Percentiles rank a stretch among this genome's conserved stretches.
Evolutionary conservation across 345 rosid genomes (phyloP).

Genomic region (Sonneratia alba): DNA sequence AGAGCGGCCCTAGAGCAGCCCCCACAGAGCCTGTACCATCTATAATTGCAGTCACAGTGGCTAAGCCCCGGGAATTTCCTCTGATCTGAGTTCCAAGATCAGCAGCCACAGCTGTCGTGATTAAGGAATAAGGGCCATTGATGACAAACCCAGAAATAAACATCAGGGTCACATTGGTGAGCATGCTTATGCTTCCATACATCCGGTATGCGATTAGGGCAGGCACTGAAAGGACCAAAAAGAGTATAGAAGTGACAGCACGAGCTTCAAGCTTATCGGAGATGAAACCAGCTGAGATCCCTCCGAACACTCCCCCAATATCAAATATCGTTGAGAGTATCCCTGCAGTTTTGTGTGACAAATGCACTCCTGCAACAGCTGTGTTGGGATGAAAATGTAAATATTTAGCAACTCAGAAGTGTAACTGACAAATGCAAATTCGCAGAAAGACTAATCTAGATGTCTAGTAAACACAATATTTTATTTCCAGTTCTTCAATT

Average conservation of each 20-base stretch:
- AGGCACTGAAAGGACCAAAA: constrained; percentile 68
- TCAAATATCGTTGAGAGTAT: constrained; percentile 76
- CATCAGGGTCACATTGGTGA: constrained; percentile 55
- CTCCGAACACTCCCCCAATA: constrained; percentile 79
- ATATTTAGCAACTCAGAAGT: constrained; percentile 1
- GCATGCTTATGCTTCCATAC: constrained; percentile 57
- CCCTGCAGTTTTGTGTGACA: constrained; percentile 79
- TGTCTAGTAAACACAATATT: too few relatives aligned
- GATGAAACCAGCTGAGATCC: constrained; percentile 59
- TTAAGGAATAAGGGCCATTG: constrained; percentile 80
- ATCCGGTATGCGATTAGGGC: constrained; percentile 50
- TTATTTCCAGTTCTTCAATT: too few relatives aligned
- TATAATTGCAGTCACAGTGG: constrained; percentile 83
- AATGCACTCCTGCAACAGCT: constrained; percentile 79
- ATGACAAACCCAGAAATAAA: constrained; percentile 68
- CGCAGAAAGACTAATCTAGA: background rate
- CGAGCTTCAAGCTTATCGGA: constrained; percentile 78
- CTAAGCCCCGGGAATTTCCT: constrained; percentile 79
- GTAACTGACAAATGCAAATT: background rate
- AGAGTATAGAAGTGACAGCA: constrained; percentile 59
- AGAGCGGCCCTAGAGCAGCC: constrained; percentile 79
- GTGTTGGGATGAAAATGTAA: constrained; percentile 6
- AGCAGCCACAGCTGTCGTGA: constrained; percentile 90
- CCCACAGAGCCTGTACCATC: constrained; percentile 98
- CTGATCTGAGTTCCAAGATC: constrained; percentile 91